Base-by-base conservation (phyloP, 2,329 filamentous ascomycete genomes). In the Epichloe bromicola region DNA sequence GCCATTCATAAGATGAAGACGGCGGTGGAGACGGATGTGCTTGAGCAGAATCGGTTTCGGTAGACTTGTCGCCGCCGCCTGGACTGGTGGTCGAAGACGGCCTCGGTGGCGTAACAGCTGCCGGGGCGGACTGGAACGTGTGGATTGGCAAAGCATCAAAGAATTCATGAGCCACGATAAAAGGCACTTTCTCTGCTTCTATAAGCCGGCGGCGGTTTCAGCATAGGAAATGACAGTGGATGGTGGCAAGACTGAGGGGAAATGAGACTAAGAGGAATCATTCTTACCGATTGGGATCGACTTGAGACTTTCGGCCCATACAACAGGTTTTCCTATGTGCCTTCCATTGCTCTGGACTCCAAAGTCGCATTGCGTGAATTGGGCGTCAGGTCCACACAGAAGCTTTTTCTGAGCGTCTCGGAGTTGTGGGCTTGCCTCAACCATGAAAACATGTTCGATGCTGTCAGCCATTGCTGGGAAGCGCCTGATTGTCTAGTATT, bases 111-210 rank as follows among this genome's bases (percentile, higher is more conserved):
- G 50, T 48, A 23, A 53, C 46, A 34, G 51, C 34, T 30, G 72
- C 65, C 5, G 68, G 64, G 48, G 91, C 76, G 14, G 87, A 85
- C 66, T 97, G 85, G 65, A 98, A 98, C 54, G 88, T 83, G 66
- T 98, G 90, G 59, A 98, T 96, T 36, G 93, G 93, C 1, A 98
- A 82, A 2, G 93, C 93, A 60, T 98, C 93, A 70, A 98, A 98
- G 74, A 98, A 97, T 65, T 98, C 93, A 65, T 98, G 93, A 4
- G 93, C 93, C 46, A 97, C 80, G 54, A 98, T 95, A 66, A 97
- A 97, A 1, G 93, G 91, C 20, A 83, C 86, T 63, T 85, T 86
- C 54, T 77, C 75, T 20, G 80, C 69, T 54, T 79, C 82, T 83
- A 57, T 23, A 37, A 33, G 34, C n/a, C 33, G 12, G 20, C 33